These are phyloP conservation scores for Capsicum chinense DNA, from an alignment of 257 asterid species.

Conservation along the genomic window DNA sequence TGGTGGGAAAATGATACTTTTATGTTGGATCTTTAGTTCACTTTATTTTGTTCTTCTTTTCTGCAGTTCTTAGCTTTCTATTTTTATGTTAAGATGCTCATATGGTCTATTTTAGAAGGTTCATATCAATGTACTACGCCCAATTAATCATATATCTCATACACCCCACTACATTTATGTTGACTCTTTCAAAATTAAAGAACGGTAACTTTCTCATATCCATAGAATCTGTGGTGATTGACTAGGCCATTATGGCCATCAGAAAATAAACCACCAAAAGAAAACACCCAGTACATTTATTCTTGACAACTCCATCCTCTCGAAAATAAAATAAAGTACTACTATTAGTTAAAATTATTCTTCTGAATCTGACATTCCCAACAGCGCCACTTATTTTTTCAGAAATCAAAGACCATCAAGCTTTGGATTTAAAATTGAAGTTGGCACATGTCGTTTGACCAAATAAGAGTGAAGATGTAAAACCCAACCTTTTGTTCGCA, in stretches of 20 bases:
- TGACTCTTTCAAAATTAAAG: background rate
- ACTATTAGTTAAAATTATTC: background rate
- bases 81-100: no score
- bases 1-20: no score
- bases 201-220: background rate
- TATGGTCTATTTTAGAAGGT: no score
- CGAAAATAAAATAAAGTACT: background rate
- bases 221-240: background rate
- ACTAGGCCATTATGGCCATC: background rate
- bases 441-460: constrained; percentile 38
- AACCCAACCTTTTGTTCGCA: constrained; percentile 40
- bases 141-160: no score
- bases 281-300: background rate
- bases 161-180: no score
- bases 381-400: no score
- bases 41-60: no score
- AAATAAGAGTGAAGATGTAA: constrained; percentile 38
- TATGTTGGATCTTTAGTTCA: no score
- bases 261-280: background rate
- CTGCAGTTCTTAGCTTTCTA: no score
- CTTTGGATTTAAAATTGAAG: constrained; percentile 37
- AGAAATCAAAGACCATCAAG: background rate
- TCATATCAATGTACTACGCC: no score
- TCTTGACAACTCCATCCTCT: background rate
- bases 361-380: background rate